Percentiles rank a stretch among this genome's conserved stretches.
Conservation (phyloP, 2,329 filamentous ascomycete genomes). For the Ceratocystis albifundus region DNA sequence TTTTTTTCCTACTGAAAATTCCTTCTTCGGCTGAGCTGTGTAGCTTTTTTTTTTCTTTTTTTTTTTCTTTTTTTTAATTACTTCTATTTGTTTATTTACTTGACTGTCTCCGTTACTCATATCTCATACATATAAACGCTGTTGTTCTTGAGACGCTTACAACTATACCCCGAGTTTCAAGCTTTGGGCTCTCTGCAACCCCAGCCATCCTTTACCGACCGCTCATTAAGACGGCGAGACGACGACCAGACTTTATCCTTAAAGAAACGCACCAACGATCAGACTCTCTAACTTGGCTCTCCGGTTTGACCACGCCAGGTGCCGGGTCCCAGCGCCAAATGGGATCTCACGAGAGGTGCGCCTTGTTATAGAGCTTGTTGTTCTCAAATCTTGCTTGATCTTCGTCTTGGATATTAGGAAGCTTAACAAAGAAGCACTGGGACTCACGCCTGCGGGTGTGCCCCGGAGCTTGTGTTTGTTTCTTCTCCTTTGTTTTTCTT, state of each 20-base stretch:
- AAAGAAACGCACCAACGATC: background rate
- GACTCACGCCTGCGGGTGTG: constrained; percentile 3
- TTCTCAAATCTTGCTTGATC: background rate
- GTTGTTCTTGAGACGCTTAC: background rate
- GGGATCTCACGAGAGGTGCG: constrained; percentile 1
- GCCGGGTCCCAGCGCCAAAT: background rate
- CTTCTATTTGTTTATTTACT: background rate
- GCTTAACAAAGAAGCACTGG: background rate
- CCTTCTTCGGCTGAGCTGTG: background rate
- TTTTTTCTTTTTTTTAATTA: no score
- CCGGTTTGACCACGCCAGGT: background rate
- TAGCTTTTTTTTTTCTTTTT: background rate
- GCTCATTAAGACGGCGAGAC: background rate
- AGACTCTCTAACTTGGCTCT: background rate
- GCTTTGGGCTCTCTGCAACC: background rate
- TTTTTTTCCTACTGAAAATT: background rate
- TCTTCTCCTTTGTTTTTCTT: background rate
- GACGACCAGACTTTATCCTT: background rate
- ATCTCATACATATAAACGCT: background rate
- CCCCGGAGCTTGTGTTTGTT: constrained; percentile 8
- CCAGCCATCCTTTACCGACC: constrained; percentile 1
- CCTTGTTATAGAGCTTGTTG: background rate
- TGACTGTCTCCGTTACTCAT: background rate
- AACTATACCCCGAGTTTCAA: constrained; percentile 7
- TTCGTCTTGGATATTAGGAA: background rate